Base-by-base conservation (phyloP, 176 grass and related monocot genomes). In the Oryza officinalis region DNA sequence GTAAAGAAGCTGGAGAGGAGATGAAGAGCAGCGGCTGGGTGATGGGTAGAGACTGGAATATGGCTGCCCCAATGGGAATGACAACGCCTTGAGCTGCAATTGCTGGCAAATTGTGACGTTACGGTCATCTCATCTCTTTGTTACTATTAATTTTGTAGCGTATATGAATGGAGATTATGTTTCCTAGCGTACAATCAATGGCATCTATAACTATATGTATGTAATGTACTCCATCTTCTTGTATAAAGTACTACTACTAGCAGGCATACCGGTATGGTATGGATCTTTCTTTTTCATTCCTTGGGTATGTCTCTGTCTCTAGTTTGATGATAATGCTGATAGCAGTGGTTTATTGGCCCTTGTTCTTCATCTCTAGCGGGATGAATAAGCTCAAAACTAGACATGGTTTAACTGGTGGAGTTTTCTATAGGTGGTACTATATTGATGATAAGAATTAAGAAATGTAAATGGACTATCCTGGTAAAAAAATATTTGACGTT, bases 1-100 rank as follows among this genome's bases (percentile, higher is more conserved):
- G 91, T 66, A 96, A 78, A 80, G 94, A 91, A 43, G 86, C 89
- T 32, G 88, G 86, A 5, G 83, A 72, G 3, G 83, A 67, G 72
- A 81, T 71, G 44, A 91, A 80, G 33, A 89, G 72, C 18, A 71
- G 84, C 31, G 84, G 82, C 30, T 85, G 44, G 31, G 44, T 71
- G 31, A 64, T 71, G 1, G 76, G 75, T 23, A 41, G 65, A 37
- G 76, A 68, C 78, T 76, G 78, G 49, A 76, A 50, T 17, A 50
- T 68, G 25, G 77, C 70, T 59, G 64, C 44, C 0, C 31, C 85
- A n/a, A 67, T 86, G 85, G 70, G 44, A 18, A 75, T 33, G 85
- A 38, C 65, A 67, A 78, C 38, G 6, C 86, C 79, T 63, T 87
- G 26, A 76, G 63, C 63, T 1, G 45, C 67, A 13, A 13, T 37